phyloP scores from a whole-genome alignment of 768 basidiomycete genomes.

The Galerina sulciceps region DNA sequence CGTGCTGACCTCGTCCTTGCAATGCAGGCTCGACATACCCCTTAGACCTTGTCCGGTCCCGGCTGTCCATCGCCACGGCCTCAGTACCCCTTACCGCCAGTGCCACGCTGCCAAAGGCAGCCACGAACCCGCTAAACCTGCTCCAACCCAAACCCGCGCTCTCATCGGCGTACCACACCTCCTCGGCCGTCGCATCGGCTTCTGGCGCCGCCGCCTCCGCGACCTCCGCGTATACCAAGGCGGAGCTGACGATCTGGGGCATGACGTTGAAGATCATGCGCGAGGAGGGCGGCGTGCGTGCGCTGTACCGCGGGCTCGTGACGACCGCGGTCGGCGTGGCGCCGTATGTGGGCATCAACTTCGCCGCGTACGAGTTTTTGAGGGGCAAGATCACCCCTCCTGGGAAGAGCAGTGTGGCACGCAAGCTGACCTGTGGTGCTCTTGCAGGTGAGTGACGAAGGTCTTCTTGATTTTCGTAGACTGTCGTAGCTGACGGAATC shows the following conservation, averaged over 20 bases:
- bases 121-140: constrained; percentile 23
- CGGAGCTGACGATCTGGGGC: constrained; percentile 75
- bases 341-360: constrained; percentile 90
- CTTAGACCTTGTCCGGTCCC: constrained; percentile 89
- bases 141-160: constrained; percentile 35
- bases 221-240: constrained; percentile 43
- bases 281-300: constrained; percentile 90
- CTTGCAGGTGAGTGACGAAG: constrained; percentile 63
- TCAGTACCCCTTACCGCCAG: constrained; percentile 43
- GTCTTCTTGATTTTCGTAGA: not conserved
- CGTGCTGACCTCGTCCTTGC: not conserved
- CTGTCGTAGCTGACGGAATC: not conserved
- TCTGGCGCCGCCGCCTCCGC: constrained; percentile 17
- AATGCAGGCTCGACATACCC: constrained; percentile 82
- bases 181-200: constrained; percentile 35
- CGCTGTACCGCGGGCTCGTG: constrained; percentile 83
- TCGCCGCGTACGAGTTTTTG: constrained; percentile 89
- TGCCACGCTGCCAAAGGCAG: constrained; percentile 27
- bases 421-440: constrained; percentile 86
- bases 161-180: constrained; percentile 62
- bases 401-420: constrained; percentile 65
- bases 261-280: constrained; percentile 92
- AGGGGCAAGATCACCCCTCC: constrained; percentile 81
- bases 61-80: constrained; percentile 93
- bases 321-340: constrained; percentile 90